Evolutionary conservation across 768 basidiomycete genomes (phyloP), one percentile per base, ranked within the genome.

Genomic region (Lyophyllum atratum): DNA sequence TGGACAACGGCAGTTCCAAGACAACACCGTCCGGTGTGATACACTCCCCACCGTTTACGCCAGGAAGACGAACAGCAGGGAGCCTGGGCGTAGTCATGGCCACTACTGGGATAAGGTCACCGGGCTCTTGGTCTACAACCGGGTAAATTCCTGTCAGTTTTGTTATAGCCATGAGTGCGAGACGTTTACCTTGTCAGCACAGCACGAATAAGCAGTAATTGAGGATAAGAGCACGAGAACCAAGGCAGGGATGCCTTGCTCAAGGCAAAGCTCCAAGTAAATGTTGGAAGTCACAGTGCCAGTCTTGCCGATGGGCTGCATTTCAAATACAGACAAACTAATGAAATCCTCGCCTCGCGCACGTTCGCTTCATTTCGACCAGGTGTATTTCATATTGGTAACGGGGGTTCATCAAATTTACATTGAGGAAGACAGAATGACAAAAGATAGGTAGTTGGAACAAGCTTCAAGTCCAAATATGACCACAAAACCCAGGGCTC

Each of bases 61-160:
- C 62, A 28, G 80, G 78, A 62, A 84, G 75, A 63, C 83, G 85
- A 60, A 83, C 76, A 56, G 82, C 75, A 63, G 83, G 81, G 48
- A 76, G 68, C 58, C 64, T 72, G 43, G 71, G 70, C n/a, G 64
- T 59, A 63, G 63, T 72, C 76, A 76, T 76, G 65, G 52, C 56
- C 49, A 59, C 45, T 37, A 15, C 17, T 21, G 34, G 21, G 17
- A 40, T 54, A 42, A 59, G 55, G 39, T 52, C 34, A 24, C 29
- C 50, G 48, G 15, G 52, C 52, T 19, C 24, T 22, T 29, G 42
- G 39, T n/a, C 40, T 28, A 52, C 3, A 21, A 10, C 12, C 17
- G 17, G 47, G 9, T 39, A 25, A 24, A 28, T 15, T 37, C 28
- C n/a, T 26, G 25, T 22, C n/a, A 49, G 15, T 12, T 28, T 15